Base-by-base conservation (phyloP, 176 grass and related monocot species). In the Oryza nivara region DNA sequence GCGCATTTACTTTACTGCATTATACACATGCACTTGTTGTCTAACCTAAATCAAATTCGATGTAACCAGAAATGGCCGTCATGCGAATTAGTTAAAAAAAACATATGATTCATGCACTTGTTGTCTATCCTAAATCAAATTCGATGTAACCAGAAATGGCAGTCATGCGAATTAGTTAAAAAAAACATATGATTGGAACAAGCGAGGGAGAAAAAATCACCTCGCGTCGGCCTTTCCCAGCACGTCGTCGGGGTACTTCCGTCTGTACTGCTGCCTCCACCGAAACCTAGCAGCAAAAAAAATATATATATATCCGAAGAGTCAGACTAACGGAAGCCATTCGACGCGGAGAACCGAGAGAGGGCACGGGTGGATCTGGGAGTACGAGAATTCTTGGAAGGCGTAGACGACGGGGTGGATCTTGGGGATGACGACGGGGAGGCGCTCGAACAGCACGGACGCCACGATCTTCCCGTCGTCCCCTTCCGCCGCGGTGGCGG, bases 301-400 rank as follows among this genome's bases (percentile, higher is more conserved):
- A 32, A 23, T 23, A 23, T 23, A 23, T 23, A 23, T 23, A 23
- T 23, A 23, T 23, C 23, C 23, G 11, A 74, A 63, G 32, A 3
- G 72, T 74, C 38, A 86, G 71, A 44, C 10, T 7, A 70, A 73
- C 8, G 34, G 64, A 43, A 73, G 49, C 35, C 34, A 68, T n/a
- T 8, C 80, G 49, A 26, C 4, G 54, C 19, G 1, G 35, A 43
- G 3, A 46, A 3, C 4, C n/a, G 67, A 45, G 74, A 58, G 64
- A 1, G 20, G 20, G 19, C 3, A 58, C 11, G 16, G 56, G 10
- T 7, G 40, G 71, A 61, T 82, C 43, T 71, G 54, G 68, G 35
- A 19, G 40, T 87, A 98, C 96, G 96, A 98, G 86, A 98, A 98
- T 80, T 98, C 93, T 30, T 94, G 88, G 86, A 95, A 98, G 66